phyloP scores from a whole-genome alignment of 805 yeast genomes.

The Sugiyamaella boreocaroliniensis region DNA sequence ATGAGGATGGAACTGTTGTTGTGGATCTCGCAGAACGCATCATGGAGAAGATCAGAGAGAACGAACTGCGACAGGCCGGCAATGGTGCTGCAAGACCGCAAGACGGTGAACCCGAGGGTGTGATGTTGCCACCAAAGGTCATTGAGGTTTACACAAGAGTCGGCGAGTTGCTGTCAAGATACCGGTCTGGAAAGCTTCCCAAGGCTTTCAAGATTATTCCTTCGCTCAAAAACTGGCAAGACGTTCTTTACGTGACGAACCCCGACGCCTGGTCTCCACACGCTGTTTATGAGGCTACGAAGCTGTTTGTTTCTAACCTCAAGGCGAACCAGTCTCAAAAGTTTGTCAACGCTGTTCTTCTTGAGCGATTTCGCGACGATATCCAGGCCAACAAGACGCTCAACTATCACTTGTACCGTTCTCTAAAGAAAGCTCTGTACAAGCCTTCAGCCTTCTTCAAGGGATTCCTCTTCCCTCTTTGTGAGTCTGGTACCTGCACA shows the following conservation, averaged over 20 bases:
- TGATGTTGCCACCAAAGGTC: constrained; percentile 89
- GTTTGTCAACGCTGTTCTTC: constrained; percentile 49
- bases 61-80: constrained; percentile 38
- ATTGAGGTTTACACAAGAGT: constrained; percentile 90
- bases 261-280: constrained; percentile 95
- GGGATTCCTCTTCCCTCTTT: constrained; percentile 88
- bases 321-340: constrained; percentile 83
- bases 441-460: constrained; percentile 97
- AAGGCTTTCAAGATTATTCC: constrained; percentile 94
- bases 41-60: constrained; percentile 79
- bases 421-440: constrained; percentile 86
- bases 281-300: constrained; percentile 90
- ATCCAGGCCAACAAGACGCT: constrained; percentile 43
- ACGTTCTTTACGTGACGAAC: constrained; percentile 82
- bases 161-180: constrained; percentile 77
- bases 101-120: constrained; percentile 48
- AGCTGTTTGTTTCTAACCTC: constrained; percentile 84
- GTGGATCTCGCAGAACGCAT: constrained; percentile 76
- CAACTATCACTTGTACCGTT: constrained; percentile 88
- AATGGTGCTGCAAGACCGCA: constrained; percentile 13
- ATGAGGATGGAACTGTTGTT: constrained; percentile 16
- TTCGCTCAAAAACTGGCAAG: constrained; percentile 90
- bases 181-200: constrained; percentile 96
- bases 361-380: constrained; percentile 37
- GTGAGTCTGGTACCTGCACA: constrained; percentile 73